Evolutionary conservation across 176 grass and related monocot species (phyloP).

Genomic region (Aegilops umbellulata): DNA sequence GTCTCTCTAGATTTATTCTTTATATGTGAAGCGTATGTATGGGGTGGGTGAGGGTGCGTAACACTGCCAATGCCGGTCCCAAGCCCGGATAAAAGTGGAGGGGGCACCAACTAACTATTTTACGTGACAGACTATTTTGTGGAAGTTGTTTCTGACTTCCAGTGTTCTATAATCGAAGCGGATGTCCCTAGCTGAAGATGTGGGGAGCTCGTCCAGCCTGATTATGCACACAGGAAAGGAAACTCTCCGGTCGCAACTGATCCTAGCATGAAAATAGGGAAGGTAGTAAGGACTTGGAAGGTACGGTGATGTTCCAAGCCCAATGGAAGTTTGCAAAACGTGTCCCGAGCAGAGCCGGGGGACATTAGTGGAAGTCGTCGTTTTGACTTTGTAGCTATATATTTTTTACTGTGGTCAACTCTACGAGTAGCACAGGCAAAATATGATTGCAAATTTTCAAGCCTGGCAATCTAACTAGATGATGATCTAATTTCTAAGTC

Average conservation of each 20-base stretch:
- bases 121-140: background rate
- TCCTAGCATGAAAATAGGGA: background rate
- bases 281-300: background rate
- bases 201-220: background rate
- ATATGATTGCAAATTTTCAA: background rate
- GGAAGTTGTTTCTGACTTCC: background rate
- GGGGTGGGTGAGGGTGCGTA: slow-evolving; percentile 25
- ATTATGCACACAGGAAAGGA: background rate
- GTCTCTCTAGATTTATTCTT: background rate
- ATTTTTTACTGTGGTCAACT: too few relatives aligned
- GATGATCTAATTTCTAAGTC: background rate
- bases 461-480: background rate
- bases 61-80: slow-evolving; percentile 51
- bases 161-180: background rate
- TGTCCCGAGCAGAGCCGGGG: background rate
- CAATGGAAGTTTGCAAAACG: background rate
- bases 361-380: background rate
- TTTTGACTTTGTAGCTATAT: too few relatives aligned
- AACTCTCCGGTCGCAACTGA: background rate
- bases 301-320: background rate
- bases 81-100: slow-evolving; percentile 35
- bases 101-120: background rate
- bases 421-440: background rate
- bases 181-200: background rate
- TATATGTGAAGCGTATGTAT: background rate